Conservation (phyloP, 2,329 filamentous ascomycete species). For the Lasiodiplodia hormozganensis region DNA sequence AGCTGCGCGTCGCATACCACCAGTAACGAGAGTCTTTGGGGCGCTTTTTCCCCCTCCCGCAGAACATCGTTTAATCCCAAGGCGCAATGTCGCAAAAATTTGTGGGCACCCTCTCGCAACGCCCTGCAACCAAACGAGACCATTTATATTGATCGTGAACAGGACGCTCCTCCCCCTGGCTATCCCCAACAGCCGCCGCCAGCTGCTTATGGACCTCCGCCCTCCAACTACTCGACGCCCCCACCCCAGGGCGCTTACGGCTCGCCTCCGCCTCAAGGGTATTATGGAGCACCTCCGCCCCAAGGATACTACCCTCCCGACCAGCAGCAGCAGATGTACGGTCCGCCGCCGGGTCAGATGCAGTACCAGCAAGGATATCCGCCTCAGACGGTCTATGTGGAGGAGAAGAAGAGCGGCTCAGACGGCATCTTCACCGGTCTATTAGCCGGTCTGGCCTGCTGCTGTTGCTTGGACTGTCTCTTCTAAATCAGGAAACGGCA, state of each 20-base stretch:
- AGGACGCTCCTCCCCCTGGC: conserved; percentile 22
- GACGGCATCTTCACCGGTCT: conserved; percentile 13
- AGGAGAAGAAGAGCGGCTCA: conserved; percentile 22
- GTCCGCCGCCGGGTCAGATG: conserved; percentile 15
- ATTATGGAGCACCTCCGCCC: conserved; percentile 10
- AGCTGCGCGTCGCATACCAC: background rate
- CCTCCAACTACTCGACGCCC: conserved; percentile 15
- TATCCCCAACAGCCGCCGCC: conserved; percentile 22
- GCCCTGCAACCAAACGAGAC: background rate
- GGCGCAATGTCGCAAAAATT: conserved; percentile 16
- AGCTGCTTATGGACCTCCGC: conserved; percentile 19
- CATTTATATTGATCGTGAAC: background rate
- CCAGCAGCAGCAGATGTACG: conserved; percentile 19
- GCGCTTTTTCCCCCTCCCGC: background rate
- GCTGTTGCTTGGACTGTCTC: conserved; percentile 21
- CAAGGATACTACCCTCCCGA: conserved; percentile 19
- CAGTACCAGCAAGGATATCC: conserved; percentile 25
- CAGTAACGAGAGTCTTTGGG: background rate
- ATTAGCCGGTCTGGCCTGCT: conserved; percentile 15
- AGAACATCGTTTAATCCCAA: background rate
- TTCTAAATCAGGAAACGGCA: background rate
- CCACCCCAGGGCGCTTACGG: conserved; percentile 7
- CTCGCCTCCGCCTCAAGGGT: conserved; percentile 4
- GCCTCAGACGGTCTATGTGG: conserved; percentile 3
- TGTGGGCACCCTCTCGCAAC: background rate